Evolutionary conservation across 805 yeast species (phyloP), one percentile per base, ranked within the genome.

Genomic region (Wickerhamomyces ciferrii): DNA sequence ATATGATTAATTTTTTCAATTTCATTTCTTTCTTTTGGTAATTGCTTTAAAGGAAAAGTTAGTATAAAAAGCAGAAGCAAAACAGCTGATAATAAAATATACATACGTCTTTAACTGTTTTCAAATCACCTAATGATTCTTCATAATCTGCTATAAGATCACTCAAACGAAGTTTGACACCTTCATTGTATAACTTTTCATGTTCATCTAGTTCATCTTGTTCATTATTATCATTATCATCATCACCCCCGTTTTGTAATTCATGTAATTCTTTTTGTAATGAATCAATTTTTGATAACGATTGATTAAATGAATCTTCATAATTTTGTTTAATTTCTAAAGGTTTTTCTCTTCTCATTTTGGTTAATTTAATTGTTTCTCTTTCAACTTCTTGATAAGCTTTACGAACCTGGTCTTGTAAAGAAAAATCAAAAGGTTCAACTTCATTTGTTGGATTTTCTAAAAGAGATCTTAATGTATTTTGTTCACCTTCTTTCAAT

Each of bases 341-440:
- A 0, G 89, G 90, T 13, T 76, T 67, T 18, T 70, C 70, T 43
- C 78, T 69, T 43, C 94, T 67, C 45, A 83, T 61, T 20, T 69
- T 68, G 0, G 87, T 75, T 17, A 83, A 75, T 46, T 70, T 73
- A 1, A 79, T 73, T 0, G 88, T 79, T 49, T 76, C 78, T 42
- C 72, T 74, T 52, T 87, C 95, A 48, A 86, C 82, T 35, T 74
- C 70, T 42, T 72, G 72, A 50, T 85, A 77, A 42, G 78, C 54
- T 42, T 72, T 69, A 41, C 92, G 68, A 25, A 87, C 73, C 46
- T 70, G 61, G 47, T 77, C 81, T 60, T 84, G 83, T 48, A 85
- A 62, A 18, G 74, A 81, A 36, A 75, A 64, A 57, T 87, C 92
- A 61, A 84, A 85, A 1, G 91, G 89, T 59, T 84, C 94, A 9